Conservation (phyloP, 768 basidiomycete genomes). For the Mrakia gelida region DNA sequence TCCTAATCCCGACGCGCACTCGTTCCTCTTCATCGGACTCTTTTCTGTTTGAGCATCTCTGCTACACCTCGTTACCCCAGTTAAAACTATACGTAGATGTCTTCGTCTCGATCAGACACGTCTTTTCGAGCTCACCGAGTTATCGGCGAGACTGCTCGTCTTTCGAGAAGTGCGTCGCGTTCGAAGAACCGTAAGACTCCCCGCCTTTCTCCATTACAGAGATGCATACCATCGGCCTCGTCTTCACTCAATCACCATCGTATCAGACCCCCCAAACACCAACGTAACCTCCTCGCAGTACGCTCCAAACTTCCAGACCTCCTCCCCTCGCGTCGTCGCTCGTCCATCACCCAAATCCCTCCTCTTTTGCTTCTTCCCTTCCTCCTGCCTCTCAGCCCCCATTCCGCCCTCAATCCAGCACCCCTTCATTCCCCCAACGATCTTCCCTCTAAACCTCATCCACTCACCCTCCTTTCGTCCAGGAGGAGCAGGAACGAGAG, state of each 20-base stretch:
- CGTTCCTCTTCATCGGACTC: slow-evolving; percentile 1
- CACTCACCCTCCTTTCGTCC: background rate
- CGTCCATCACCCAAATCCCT: background rate
- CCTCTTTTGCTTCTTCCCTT: background rate
- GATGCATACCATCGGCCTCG: too few species aligned
- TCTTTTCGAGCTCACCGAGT: too few species aligned
- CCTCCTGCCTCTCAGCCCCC: background rate
- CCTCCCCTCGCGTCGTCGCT: background rate
- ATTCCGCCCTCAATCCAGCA: background rate
- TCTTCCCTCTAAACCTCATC: background rate
- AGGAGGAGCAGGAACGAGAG: background rate
- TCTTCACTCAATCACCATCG: too few species aligned
- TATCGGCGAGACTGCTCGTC: too few species aligned
- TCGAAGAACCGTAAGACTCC: too few species aligned
- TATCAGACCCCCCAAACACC: background rate
- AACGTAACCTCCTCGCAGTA: background rate
- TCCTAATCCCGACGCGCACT: background rate
- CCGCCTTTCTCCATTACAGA: too few species aligned
- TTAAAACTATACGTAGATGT: too few species aligned
- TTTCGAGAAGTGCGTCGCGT: too few species aligned
- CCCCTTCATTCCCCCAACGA: background rate
- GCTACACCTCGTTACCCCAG: too few species aligned
- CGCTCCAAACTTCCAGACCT: background rate
- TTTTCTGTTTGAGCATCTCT: background rate
- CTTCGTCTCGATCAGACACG: too few species aligned